Percentiles rank a stretch among this genome's conserved stretches.
phyloP scores from a whole-genome alignment of 352 stramenopile species.

The Phytophthora agathidicida region DNA sequence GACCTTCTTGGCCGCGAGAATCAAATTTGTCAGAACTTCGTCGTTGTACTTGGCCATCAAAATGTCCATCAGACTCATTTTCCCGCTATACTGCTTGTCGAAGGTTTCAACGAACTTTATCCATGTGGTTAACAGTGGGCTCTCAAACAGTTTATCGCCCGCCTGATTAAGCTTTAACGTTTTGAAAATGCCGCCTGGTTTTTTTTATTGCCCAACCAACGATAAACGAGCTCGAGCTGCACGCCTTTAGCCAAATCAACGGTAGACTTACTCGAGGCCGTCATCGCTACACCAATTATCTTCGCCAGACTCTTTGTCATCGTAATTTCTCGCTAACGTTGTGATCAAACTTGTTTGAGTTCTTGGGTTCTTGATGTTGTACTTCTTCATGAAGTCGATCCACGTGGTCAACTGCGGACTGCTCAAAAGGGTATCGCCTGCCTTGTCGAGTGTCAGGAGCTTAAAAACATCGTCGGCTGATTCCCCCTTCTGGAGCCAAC shows the following conservation, averaged over 20 bases:
- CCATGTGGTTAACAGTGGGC: conserved; percentile 9
- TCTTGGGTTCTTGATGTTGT: conserved; percentile 11
- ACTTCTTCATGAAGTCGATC: conserved; percentile 19
- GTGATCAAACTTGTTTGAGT: conserved; percentile 7
- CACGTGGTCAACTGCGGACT: conserved; percentile 1
- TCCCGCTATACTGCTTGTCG: neutral
- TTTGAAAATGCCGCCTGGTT: conserved; percentile 1
- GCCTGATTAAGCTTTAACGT: conserved; percentile 9
- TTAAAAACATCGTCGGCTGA: conserved; percentile 3
- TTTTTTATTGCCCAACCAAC: conserved; percentile 1
- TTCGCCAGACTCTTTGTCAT: conserved; percentile 12
- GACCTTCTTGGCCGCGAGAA: conserved; percentile 11
- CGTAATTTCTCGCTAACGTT: conserved; percentile 7
- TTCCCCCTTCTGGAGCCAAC: conserved; percentile 1
- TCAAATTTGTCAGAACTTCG: conserved; percentile 1
- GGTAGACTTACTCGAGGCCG: neutral
- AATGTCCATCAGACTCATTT: neutral
- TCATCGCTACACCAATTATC: conserved; percentile 17
- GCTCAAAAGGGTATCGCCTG: neutral
- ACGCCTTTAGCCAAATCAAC: conserved; percentile 12
- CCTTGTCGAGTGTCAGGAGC: conserved; percentile 5
- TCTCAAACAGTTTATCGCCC: conserved; percentile 2
- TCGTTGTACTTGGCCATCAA: conserved; percentile 1
- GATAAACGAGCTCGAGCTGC: conserved; percentile 10
- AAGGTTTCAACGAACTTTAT: conserved; percentile 12